These are phyloP conservation scores for Dioscorea alata DNA, from an alignment of 106 monocot species.

Conservation along the genomic window DNA sequence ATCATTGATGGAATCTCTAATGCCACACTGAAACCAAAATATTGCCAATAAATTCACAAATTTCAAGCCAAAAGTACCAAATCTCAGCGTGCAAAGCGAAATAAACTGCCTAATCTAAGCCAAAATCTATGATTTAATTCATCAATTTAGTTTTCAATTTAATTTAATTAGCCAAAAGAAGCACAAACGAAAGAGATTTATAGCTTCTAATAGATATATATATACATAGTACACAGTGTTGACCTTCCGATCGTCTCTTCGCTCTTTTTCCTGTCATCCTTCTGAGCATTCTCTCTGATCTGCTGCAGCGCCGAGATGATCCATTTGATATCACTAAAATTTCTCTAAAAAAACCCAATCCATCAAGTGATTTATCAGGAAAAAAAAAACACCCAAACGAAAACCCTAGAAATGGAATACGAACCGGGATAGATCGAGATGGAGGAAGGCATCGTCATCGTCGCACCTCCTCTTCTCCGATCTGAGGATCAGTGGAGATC, in stretches of 20 bases:
- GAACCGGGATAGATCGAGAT: slow-evolving; percentile 57
- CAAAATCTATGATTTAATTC: background rate
- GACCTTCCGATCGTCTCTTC: slow-evolving; percentile 64
- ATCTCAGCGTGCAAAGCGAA: too few relatives aligned
- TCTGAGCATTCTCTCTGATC: slow-evolving; percentile 77
- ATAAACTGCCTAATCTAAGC: too few relatives aligned
- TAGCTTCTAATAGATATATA: too few relatives aligned
- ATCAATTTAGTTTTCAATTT: background rate
- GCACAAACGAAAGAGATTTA: too few relatives aligned
- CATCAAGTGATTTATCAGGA: background rate
- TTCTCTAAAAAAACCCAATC: background rate
- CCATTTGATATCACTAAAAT: slow-evolving; percentile 63
- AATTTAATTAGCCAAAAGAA: too few relatives aligned
- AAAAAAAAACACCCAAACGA: background rate
- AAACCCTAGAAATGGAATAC: background rate
- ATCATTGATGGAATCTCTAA: slow-evolving; percentile 39
- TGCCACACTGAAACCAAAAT: slow-evolving; percentile 27
- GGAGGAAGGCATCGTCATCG: slow-evolving; percentile 8
- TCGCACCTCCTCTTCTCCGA: slow-evolving; percentile 34
- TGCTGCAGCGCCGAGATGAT: slow-evolving; percentile 64
- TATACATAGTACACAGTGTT: too few relatives aligned
- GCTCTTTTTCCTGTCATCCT: slow-evolving; percentile 73
- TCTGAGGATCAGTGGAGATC: slow-evolving; percentile 10
- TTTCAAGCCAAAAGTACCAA: background rate
- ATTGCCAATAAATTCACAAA: background rate